Evolutionary conservation across 306 rosid species (phyloP).

Genomic region (Medicago truncatula): DNA sequence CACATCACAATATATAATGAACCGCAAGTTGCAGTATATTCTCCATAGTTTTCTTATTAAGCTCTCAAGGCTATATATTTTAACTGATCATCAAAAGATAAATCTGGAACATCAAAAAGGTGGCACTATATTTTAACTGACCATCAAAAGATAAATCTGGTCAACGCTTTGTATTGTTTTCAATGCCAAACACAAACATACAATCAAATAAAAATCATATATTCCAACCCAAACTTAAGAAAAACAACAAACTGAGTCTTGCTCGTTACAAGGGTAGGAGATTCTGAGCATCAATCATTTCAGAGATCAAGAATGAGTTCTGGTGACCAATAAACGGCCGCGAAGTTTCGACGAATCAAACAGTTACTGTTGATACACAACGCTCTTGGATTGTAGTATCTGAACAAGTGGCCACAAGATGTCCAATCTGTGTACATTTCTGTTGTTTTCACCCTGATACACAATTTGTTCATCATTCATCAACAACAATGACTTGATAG

Average conservation of each 20-base stretch:
- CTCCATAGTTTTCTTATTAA: background rate
- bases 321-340: conserved; percentile 41
- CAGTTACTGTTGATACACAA: conserved; percentile 43
- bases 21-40: background rate
- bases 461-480: conserved; percentile 19
- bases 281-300: conserved; percentile 39
- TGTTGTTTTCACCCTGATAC: conserved; percentile 81
- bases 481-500: conserved; percentile 19
- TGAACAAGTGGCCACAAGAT: conserved; percentile 95
- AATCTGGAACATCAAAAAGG: background rate
- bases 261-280: conserved; percentile 24
- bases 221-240: conserved; percentile 27
- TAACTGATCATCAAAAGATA: background rate
- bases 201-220: conserved; percentile 40
- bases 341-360: conserved; percentile 35
- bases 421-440: conserved; percentile 86
- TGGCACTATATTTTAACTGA: background rate
- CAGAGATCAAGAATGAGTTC: conserved; percentile 43
- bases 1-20: background rate
- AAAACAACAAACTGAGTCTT: conserved; percentile 37
- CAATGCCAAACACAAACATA: conserved; percentile 40
- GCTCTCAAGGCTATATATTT: background rate
- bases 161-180: conserved; percentile 26
- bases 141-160: background rate
- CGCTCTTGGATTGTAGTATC: conserved; percentile 77